phyloP scores from a whole-genome alignment of 2,329 filamentous ascomycete genomes.

The Hymenotorrendiella dingleyae region DNA sequence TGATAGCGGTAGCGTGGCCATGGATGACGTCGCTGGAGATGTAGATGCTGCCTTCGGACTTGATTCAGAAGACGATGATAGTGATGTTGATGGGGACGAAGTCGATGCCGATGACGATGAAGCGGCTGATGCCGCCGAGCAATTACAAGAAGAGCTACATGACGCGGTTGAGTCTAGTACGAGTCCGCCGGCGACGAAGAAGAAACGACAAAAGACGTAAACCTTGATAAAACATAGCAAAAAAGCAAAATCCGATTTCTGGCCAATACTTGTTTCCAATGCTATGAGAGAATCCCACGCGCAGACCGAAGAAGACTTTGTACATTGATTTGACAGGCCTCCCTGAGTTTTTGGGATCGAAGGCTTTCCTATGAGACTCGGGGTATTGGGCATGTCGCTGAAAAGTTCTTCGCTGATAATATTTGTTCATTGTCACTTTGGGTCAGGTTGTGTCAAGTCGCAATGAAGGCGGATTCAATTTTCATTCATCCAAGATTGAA shows the following conservation, averaged over 20 bases:
- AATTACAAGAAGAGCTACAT: conserved; percentile 27
- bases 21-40: conserved; percentile 25
- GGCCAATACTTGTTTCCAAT: background rate
- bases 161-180: conserved; percentile 18
- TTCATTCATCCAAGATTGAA: too few species aligned
- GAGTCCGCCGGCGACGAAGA: conserved; percentile 21
- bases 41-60: conserved; percentile 29
- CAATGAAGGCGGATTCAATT: too few species aligned
- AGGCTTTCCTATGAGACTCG: too few species aligned
- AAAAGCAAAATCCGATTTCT: conserved; percentile 4
- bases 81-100: conserved; percentile 37
- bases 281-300: too few species aligned
- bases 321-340: too few species aligned
- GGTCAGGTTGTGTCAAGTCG: too few species aligned
- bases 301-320: too few species aligned
- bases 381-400: too few species aligned
- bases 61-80: conserved; percentile 32
- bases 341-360: too few species aligned
- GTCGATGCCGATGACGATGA: conserved; percentile 34
- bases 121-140: conserved; percentile 24
- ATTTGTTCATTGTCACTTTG: too few species aligned
- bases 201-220: conserved; percentile 30
- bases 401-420: too few species aligned
- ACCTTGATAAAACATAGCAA: conserved; percentile 15
- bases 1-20: conserved; percentile 30